phyloP scores from a whole-genome alignment of 129 eudicot species.

The Tagetes erecta region DNA sequence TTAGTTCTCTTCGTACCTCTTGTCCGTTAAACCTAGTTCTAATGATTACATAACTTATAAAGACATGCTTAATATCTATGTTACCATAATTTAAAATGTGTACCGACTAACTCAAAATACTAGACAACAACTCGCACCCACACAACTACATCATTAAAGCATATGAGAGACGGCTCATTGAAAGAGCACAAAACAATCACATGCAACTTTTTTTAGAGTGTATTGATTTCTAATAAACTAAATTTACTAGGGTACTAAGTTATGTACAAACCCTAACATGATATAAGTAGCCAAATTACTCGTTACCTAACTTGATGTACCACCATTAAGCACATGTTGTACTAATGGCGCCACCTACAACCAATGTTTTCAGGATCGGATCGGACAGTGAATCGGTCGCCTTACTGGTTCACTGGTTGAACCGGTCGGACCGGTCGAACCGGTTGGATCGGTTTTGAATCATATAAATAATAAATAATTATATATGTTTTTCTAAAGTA shows the following conservation, averaged over 20 bases:
- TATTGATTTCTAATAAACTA: neutral
- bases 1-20: too few relatives aligned
- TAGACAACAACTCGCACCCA: neutral
- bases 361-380: too few relatives aligned
- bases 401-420: too few relatives aligned
- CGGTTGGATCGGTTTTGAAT: too few relatives aligned
- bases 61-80: neutral
- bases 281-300: neutral
- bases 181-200: neutral
- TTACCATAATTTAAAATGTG: neutral
- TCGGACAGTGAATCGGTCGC: too few relatives aligned
- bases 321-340: neutral
- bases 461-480: too few relatives aligned
- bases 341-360: neutral
- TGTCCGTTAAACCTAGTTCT: neutral
- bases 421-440: too few relatives aligned
- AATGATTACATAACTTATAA: neutral
- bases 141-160: neutral
- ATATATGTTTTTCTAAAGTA: too few relatives aligned
- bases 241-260: neutral
- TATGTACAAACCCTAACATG: slow-evolving; percentile 8
- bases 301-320: neutral
- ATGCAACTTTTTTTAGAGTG: neutral
- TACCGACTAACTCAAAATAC: neutral
- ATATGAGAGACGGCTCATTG: neutral